These are phyloP conservation scores for Sporothrix pseudoabietina DNA, from an alignment of 2,329 filamentous ascomycete species.

Conservation along the genomic window DNA sequence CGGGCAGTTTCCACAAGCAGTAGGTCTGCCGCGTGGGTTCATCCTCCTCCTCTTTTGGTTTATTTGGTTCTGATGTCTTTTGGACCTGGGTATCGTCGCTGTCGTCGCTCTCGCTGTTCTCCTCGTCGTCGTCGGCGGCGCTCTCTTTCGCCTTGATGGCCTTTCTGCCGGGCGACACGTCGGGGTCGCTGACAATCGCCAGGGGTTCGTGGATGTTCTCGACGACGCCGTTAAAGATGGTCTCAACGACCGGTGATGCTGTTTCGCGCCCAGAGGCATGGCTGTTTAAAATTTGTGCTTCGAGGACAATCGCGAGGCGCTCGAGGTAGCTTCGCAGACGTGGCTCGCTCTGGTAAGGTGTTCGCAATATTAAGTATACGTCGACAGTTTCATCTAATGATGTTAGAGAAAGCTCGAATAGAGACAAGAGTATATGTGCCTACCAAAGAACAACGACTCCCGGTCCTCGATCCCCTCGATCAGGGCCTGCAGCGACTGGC, in stretches of 20 bases:
- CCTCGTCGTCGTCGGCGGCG: background rate
- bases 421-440: no score
- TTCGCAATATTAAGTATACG: conserved; percentile 68
- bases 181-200: conserved; percentile 50
- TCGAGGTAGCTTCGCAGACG: conserved; percentile 61
- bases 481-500: conserved; percentile 48
- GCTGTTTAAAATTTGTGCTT: conserved; percentile 66
- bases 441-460: conserved; percentile 72
- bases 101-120: conserved; percentile 31
- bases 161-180: conserved; percentile 34
- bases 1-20: conserved; percentile 62
- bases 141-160: conserved; percentile 27
- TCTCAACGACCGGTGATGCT: conserved; percentile 55
- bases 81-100: conserved; percentile 3
- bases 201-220: conserved; percentile 54
- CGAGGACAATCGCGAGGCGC: conserved; percentile 66
- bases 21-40: conserved; percentile 49
- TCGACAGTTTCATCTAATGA: conserved; percentile 70
- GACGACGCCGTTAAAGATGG: conserved; percentile 60
- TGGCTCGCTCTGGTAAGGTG: conserved; percentile 60
- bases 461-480: conserved; percentile 64
- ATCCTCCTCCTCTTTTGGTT: conserved; percentile 30
- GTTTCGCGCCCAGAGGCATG: conserved; percentile 49
- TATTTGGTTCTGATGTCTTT: background rate
- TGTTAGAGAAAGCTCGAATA: conserved; percentile 38